phyloP scores from a whole-genome alignment of 78 protist genomes.

The Protostelium mycophagum region DNA sequence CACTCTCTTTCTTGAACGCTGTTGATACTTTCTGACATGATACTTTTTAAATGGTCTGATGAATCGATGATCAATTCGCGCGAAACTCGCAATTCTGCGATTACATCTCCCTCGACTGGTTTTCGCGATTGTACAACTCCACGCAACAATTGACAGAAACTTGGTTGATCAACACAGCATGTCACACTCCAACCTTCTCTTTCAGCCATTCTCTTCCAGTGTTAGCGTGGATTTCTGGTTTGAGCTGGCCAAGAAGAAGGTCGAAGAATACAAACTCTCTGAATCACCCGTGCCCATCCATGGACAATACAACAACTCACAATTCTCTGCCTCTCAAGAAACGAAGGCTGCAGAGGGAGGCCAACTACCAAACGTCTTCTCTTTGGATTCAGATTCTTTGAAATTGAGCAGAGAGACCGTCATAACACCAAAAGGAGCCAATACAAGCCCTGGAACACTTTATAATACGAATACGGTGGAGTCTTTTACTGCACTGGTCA shows the following conservation, averaged over 20 bases:
- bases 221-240: conserved; percentile 30
- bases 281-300: conserved; percentile 26
- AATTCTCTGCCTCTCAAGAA: conserved; percentile 32
- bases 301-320: conserved; percentile 35
- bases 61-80: no score
- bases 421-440: not conserved
- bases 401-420: no score
- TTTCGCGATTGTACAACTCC: no score
- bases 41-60: no score
- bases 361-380: conserved; percentile 3
- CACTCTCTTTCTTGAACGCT: no score
- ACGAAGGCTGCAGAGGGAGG: conserved; percentile 24
- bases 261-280: conserved; percentile 46
- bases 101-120: no score
- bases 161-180: no score
- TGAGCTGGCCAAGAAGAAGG: conserved; percentile 46
- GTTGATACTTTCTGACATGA: no score
- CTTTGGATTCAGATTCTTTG: not conserved
- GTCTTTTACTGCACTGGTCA: not conserved
- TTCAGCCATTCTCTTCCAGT: not conserved
- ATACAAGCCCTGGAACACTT: not conserved
- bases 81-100: no score
- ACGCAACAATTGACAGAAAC: no score
- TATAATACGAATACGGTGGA: not conserved
- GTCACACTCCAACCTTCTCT: no score